phyloP scores from a whole-genome alignment of 2,329 filamentous ascomycete species.

The Botrytis cinerea region DNA sequence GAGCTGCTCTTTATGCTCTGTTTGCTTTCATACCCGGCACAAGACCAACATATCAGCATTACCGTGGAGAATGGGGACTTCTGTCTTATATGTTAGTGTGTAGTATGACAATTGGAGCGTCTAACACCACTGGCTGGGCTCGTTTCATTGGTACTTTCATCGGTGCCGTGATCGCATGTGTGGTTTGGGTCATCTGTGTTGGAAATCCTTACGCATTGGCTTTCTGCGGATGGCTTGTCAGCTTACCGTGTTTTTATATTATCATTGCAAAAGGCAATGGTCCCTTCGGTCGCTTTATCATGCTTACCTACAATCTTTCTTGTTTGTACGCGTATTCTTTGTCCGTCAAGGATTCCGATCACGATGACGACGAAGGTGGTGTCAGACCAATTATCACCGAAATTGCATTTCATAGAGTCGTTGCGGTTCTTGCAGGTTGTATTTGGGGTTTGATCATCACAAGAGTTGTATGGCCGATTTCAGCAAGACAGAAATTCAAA shows the following conservation, averaged over 20 bases:
- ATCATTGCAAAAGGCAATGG: constrained; percentile 83
- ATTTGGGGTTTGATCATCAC: constrained; percentile 92
- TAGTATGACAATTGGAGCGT: constrained; percentile 94
- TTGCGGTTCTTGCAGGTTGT: constrained; percentile 82
- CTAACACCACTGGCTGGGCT: constrained; percentile 87
- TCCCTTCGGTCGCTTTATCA: constrained; percentile 88
- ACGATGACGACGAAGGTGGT: constrained; percentile 87
- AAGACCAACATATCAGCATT: constrained; percentile 77
- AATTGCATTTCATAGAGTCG: constrained; percentile 84
- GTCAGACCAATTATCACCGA: constrained; percentile 80
- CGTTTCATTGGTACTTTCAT: constrained; percentile 85
- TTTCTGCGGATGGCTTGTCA: constrained; percentile 78
- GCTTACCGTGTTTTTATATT: constrained; percentile 84
- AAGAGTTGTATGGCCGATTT: constrained; percentile 89
- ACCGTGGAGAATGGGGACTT: constrained; percentile 95
- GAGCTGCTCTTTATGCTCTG: constrained; percentile 84
- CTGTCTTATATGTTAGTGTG: constrained; percentile 98
- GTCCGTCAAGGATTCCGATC: constrained; percentile 74
- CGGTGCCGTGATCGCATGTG: constrained; percentile 72
- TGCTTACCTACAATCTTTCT: constrained; percentile 94
- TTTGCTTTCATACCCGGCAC: constrained; percentile 82
- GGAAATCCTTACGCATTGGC: constrained; percentile 76
- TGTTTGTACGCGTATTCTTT: constrained; percentile 93
- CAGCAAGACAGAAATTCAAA: constrained; percentile 82
- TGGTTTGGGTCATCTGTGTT: constrained; percentile 75